A percentile compares a stretch with the other conserved stretches of the same genome.
Evolutionary conservation across 225 moss, liverwort and hornwort genomes (phyloP).

Genomic region (Pleurozium schreberi): DNA sequence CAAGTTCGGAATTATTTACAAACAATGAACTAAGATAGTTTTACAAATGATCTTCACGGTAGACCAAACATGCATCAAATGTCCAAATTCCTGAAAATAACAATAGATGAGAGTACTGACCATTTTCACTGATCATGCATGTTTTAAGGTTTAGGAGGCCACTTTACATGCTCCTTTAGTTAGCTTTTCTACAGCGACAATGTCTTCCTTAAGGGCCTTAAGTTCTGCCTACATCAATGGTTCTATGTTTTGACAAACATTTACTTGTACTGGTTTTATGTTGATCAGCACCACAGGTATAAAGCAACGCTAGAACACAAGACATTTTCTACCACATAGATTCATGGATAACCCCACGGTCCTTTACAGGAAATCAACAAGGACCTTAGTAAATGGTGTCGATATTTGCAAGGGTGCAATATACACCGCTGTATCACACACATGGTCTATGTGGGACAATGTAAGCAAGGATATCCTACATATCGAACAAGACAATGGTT

Average conservation of each 20-base stretch:
- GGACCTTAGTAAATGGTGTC: neutral
- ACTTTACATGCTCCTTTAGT: neutral
- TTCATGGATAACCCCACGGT: neutral
- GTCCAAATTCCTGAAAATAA: too few relatives aligned
- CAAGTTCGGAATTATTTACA: neutral
- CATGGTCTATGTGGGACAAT: neutral
- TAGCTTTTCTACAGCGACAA: neutral
- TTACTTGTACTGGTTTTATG: neutral
- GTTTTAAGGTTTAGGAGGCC: neutral
- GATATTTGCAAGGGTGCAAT: neutral
- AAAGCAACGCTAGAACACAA: neutral
- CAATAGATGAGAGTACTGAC: too few relatives aligned
- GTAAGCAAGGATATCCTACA: neutral
- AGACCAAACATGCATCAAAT: neutral
- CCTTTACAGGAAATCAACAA: neutral
- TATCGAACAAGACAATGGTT: neutral
- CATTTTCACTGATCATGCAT: neutral
- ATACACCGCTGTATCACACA: neutral
- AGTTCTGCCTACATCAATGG: neutral
- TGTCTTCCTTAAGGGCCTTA: neutral
- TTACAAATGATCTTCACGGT: neutral
- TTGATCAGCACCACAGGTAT: neutral
- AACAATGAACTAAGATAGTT: neutral
- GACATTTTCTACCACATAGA: neutral
- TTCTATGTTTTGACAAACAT: neutral